Conservation (phyloP, 2,329 filamentous ascomycete species). For the Hymenoscyphus occultus region DNA sequence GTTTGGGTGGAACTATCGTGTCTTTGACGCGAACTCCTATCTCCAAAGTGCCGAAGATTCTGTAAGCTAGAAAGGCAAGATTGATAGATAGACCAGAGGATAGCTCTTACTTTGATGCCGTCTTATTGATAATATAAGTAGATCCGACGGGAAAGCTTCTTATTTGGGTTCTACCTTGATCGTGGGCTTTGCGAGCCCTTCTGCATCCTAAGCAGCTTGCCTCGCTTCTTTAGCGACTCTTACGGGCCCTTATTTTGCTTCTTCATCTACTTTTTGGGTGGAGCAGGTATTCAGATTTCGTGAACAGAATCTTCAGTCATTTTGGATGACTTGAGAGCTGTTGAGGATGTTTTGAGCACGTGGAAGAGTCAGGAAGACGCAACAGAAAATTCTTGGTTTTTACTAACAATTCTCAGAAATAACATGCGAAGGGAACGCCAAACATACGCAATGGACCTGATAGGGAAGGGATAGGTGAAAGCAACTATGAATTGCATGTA, state of each 20-base stretch:
- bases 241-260: background rate
- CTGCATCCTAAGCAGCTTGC: background rate
- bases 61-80: background rate
- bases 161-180: slow-evolving; percentile 3
- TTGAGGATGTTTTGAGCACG: too few species aligned
- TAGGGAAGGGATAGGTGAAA: too few species aligned
- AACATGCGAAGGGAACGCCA: too few species aligned
- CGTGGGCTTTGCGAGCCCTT: background rate
- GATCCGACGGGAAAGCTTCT: background rate
- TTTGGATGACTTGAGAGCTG: too few species aligned
- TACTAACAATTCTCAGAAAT: too few species aligned
- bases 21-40: slow-evolving; percentile 5
- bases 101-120: background rate
- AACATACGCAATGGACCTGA: too few species aligned
- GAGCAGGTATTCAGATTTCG: too few species aligned
- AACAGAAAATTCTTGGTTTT: too few species aligned
- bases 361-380: too few species aligned
- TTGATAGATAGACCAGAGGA: slow-evolving; percentile 4
- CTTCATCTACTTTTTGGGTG: background rate
- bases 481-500: too few species aligned
- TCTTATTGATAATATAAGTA: slow-evolving; percentile 2
- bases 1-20: background rate
- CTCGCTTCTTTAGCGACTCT: background rate
- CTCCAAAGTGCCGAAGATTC: background rate
- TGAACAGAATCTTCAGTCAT: too few species aligned